Evolutionary conservation across 108 stramenopile species (phyloP), one percentile per base, ranked within the genome.

Genomic region (Epipyxis sp.): DNA sequence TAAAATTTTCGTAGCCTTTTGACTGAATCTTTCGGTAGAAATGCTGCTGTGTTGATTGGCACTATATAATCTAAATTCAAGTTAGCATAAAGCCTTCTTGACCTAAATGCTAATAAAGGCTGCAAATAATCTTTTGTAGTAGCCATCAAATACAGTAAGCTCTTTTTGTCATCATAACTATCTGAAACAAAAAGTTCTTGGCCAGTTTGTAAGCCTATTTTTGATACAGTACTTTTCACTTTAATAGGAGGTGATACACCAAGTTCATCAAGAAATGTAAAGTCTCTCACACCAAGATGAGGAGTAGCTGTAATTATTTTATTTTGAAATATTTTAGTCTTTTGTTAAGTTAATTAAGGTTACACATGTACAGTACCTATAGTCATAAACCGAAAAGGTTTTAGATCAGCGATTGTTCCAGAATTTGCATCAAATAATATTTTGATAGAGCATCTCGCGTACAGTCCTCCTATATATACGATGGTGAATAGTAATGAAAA

Each of bases 381-480:
- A n/a, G n/a, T 32, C 61, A 65, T 37, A 65, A 65, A 65, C 61
- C 20, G 25, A 6, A 32, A 3, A 37, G 61, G 61, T 65, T 10
- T 3, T 65, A 65, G 35, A 10, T 32, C 61, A 3, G 34, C 6
- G 6, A 3, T 13, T 6, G n/a, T 57, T 54, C 16, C 25, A 57
- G 54, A 39, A n/a, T 3, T 71, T 25, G 16, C 43, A 78, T 46
- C 72, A 76, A 59, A 78, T 32, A 85, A 81, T 30, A 50, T 45
- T 27, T 59, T 81, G 10, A 82, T 67, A 10, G 80, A 80, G 62
- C 82, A 79, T 20, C 85, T 83, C n/a, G 43, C 69, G 50, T 85
- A 85, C 37, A 85, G 32, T 2, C 85, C 85, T 2, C 85, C 85
- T 20, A 85, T n/a, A n/a, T n/a, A n/a, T n/a, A n/a, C n/a, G n/a